phyloP scores from a whole-genome alignment of 2,329 filamentous ascomycete species.

The Venturia carpophila region DNA sequence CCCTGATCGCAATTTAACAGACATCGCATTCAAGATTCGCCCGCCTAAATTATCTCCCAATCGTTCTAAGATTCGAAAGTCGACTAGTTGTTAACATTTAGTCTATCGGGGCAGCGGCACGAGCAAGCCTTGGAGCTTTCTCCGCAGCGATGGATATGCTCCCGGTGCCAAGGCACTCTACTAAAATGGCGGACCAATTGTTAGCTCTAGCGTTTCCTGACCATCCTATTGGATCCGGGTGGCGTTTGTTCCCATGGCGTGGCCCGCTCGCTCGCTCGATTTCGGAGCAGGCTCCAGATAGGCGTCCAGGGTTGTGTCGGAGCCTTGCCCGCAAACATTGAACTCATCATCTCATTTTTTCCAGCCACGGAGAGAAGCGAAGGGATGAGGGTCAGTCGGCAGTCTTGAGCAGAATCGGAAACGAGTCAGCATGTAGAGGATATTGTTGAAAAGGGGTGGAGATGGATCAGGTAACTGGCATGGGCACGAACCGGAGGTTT shows the following conservation, averaged over 20 bases:
- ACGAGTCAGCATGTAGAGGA: too few species aligned
- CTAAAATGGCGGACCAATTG: background rate
- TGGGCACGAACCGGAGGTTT: too few species aligned
- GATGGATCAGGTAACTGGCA: too few species aligned
- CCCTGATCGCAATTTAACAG: too few species aligned
- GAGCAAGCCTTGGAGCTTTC: background rate
- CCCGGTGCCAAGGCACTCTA: background rate
- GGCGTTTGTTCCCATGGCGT: background rate
- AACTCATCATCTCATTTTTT: background rate
- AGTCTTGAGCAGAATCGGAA: too few species aligned
- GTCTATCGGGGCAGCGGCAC: background rate
- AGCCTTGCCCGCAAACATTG: background rate
- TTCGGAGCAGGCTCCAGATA: conserved; percentile 5
- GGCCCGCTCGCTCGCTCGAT: background rate
- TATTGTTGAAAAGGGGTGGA: too few species aligned
- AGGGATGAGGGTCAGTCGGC: background rate
- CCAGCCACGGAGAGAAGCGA: background rate
- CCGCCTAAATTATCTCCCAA: background rate
- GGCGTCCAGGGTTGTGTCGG: background rate
- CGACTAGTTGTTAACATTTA: background rate
- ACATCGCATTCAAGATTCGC: too few species aligned
- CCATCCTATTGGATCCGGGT: conserved; percentile 3
- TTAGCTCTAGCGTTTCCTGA: background rate
- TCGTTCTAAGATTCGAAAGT: background rate
- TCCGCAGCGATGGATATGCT: background rate